Evolutionary conservation across 2,329 filamentous ascomycete genomes (phyloP), one percentile per base, ranked within the genome.

Genomic region (Penicillium brasilianum): DNA sequence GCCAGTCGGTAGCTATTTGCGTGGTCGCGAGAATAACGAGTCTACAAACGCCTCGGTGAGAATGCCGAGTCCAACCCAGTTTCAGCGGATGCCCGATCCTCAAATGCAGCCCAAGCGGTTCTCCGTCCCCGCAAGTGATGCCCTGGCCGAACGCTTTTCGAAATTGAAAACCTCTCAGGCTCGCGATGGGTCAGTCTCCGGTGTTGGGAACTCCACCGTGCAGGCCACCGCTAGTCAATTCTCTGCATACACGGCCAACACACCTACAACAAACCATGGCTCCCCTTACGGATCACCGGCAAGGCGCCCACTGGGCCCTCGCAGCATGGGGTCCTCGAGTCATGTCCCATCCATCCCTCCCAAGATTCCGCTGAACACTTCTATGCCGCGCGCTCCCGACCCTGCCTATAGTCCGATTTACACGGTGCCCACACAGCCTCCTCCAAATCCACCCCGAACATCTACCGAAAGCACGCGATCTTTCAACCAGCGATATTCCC

Each of bases 351-450:
- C 68, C n/a, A 51, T 77, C 18, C 80, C 81, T 55, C 78, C 78
- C 1, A 82, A 82, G 60, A 69, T 81, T 46, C 80, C 80, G 14
- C 64, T 76, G 18, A 72, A 76, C 54, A 72, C 77, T 28, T 74
- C 76, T 14, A 73, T 83, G 54, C 81, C 81, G 37, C 79, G 78
- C 62, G 78, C 80, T 28, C 81, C 81, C 9, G 79, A 78, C 60
- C 81, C 81, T n/a, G 73, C 81, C 4, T 83, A 83, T 62, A 81
- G 78, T 60, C 81, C 81, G 36, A 76, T 79, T 48, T 78, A 72
- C 63, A 79, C 75, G 1, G 74, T 78, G 5, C 72, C 79, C 30
- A 73, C 74, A 7, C 75, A 78, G 20, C 72, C 73, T 7, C 74
- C 74, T 32, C 68, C 71, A 10, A 77, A 78, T 52, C 74, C 77